Evolutionary conservation across 75 land plant species (phyloP).

Genomic region (Picea sitchensis): DNA sequence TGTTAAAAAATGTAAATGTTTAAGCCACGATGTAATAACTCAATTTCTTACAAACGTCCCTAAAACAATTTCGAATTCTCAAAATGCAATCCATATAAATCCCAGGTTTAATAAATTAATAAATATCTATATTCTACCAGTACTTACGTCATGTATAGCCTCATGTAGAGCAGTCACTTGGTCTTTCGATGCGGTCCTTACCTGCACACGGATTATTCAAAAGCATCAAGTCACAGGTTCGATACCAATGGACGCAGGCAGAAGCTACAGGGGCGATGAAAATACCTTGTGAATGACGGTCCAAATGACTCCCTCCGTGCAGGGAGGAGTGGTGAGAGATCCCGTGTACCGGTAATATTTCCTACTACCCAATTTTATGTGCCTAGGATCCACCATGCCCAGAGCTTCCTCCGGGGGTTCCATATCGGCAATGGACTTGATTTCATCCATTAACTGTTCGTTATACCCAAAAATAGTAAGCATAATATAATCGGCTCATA

Average conservation of each 20-base stretch:
- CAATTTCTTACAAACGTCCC: no score
- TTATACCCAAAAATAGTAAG: no score
- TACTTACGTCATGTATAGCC: not conserved
- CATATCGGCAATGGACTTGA: no score
- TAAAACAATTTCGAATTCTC: no score
- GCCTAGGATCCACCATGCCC: no score
- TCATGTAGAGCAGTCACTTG: not conserved
- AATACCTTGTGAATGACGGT: conserved; percentile 25
- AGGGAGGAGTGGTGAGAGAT: conserved; percentile 44
- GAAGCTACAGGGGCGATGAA: not conserved
- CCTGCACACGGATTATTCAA: not conserved
- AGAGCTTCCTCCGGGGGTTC: no score
- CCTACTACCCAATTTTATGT: not conserved
- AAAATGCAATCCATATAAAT: no score
- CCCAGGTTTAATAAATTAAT: no score
- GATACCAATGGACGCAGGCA: not conserved
- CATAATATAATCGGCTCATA: no score
- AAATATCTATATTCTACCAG: not conserved
- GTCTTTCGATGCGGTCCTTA: not conserved
- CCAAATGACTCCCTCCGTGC: conserved; percentile 43
- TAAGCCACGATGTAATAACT: no score
- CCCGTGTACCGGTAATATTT: conserved; percentile 34
- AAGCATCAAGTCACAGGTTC: not conserved
- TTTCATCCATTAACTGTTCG: no score
- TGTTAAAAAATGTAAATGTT: no score